phyloP scores from a whole-genome alignment of 2,329 filamentous ascomycete genomes.

The Parastagonospora nodorum region DNA sequence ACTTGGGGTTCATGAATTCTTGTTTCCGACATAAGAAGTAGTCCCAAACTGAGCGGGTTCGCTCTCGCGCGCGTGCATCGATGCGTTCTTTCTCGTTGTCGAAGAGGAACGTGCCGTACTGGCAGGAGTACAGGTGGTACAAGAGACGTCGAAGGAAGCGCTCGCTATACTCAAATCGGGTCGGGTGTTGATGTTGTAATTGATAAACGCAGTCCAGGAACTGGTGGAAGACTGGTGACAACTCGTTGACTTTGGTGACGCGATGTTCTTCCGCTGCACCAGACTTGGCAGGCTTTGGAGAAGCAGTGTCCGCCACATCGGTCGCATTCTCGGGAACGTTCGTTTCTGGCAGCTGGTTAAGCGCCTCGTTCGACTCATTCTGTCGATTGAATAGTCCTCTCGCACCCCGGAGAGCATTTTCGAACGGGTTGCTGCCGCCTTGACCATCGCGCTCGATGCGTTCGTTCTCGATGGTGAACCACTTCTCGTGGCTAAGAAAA shows the following conservation, averaged over 20 bases:
- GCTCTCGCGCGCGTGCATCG: constrained; percentile 69
- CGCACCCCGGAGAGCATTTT: constrained; percentile 82
- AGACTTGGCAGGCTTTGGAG: constrained; percentile 42
- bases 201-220: constrained; percentile 96
- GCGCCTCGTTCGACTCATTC: constrained; percentile 67
- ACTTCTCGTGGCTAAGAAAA: constrained; percentile 86
- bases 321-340: constrained; percentile 59
- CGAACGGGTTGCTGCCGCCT: constrained; percentile 73
- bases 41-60: constrained; percentile 89
- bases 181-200: constrained; percentile 81
- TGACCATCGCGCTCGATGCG: constrained; percentile 59
- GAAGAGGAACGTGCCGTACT: constrained; percentile 95
- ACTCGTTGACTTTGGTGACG: constrained; percentile 82
- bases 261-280: constrained; percentile 62
- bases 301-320: constrained; percentile 51
- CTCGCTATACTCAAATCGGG: constrained; percentile 94
- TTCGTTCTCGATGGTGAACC: constrained; percentile 89
- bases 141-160: constrained; percentile 85
- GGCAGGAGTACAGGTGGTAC: constrained; percentile 93
- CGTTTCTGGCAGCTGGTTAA: constrained; percentile 56
- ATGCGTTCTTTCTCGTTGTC: constrained; percentile 90
- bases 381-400: constrained; percentile 89
- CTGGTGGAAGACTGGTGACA: constrained; percentile 96
- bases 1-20: constrained; percentile 83
- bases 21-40: constrained; percentile 83